Conservation (phyloP, 148 eudicot genomes). For the Euryodendron excelsum region DNA sequence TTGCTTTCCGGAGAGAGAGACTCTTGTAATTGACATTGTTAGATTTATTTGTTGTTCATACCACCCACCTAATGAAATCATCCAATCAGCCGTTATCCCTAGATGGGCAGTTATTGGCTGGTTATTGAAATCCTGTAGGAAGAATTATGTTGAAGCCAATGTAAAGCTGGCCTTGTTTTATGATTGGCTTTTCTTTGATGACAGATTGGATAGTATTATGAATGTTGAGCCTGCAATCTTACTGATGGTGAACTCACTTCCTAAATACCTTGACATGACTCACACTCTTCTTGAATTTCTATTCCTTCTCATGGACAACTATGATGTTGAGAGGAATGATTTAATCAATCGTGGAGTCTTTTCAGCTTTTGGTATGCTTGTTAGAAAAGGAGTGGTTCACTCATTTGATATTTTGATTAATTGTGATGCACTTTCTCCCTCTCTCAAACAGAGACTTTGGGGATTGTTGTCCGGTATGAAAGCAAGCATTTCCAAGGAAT, state of each 20-base stretch:
- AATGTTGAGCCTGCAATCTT: conserved; percentile 85
- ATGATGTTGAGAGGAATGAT: conserved; percentile 65
- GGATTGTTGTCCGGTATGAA: no score
- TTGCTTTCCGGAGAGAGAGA: conserved; percentile 51
- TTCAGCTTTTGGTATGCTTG: conserved; percentile 52
- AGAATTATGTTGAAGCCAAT: no score
- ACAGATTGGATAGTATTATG: conserved; percentile 63
- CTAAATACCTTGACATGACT: conserved; percentile 64
- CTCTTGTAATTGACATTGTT: conserved; percentile 70
- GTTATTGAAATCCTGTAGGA: conserved; percentile 62
- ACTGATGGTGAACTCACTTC: conserved; percentile 70
- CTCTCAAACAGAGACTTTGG: conserved; percentile 52
- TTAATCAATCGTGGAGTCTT: conserved; percentile 47
- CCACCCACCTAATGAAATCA: conserved; percentile 82
- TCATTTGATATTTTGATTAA: conserved; percentile 60
- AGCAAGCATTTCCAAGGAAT: no score
- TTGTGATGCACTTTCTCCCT: conserved; percentile 54
- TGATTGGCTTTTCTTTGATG: conserved; percentile 95
- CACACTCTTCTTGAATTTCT: conserved; percentile 75
- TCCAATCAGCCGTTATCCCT: conserved; percentile 64
- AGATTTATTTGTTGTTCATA: conserved; percentile 79
- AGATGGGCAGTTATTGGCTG: conserved; percentile 96
- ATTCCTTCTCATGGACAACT: conserved; percentile 60
- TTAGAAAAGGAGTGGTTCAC: conserved; percentile 57
- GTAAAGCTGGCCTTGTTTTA: conserved; percentile 77